phyloP scores from a whole-genome alignment of 108 stramenopile species.

The Nitzschia sp. region DNA sequence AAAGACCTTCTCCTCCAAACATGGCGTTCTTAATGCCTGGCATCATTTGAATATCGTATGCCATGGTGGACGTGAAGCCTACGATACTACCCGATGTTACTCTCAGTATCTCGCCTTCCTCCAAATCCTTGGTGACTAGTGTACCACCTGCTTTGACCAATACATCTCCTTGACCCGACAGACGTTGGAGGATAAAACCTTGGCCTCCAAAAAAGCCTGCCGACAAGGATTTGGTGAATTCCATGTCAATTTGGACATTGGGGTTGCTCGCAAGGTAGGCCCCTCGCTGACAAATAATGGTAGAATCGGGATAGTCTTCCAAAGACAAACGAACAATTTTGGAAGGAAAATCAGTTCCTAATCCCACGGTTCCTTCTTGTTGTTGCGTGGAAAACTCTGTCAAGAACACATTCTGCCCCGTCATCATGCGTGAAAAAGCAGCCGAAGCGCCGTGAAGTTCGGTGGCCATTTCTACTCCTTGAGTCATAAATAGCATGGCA shows the following conservation, averaged over 20 bases:
- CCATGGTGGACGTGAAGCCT: slow-evolving; percentile 66
- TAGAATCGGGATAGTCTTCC: slow-evolving; percentile 64
- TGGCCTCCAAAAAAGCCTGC: slow-evolving; percentile 89
- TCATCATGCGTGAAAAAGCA: slow-evolving; percentile 61
- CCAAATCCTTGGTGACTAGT: slow-evolving; percentile 55
- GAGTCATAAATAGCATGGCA: slow-evolving; percentile 85
- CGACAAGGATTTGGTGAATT: slow-evolving; percentile 70
- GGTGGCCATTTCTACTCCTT: slow-evolving; percentile 47
- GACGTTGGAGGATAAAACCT: slow-evolving; percentile 84
- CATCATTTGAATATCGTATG: slow-evolving; percentile 81
- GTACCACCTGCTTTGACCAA: slow-evolving; percentile 85
- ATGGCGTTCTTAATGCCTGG: slow-evolving; percentile 83
- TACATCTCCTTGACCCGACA: slow-evolving; percentile 78
- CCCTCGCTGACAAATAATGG: slow-evolving; percentile 77
- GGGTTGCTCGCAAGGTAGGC: slow-evolving; percentile 82
- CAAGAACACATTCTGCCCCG: slow-evolving; percentile 85
- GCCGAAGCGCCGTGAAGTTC: slow-evolving; percentile 27
- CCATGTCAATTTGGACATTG: slow-evolving; percentile 75
- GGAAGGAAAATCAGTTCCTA: slow-evolving; percentile 85
- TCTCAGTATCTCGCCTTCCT: slow-evolving; percentile 74
- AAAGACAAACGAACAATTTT: slow-evolving; percentile 76
- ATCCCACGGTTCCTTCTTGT: slow-evolving; percentile 55
- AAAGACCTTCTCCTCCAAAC: slow-evolving; percentile 89
- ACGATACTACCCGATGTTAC: slow-evolving; percentile 82
- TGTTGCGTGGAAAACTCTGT: slow-evolving; percentile 61